Conservation (phyloP, 768 basidiomycete genomes). For the Calocybe cyanea region DNA sequence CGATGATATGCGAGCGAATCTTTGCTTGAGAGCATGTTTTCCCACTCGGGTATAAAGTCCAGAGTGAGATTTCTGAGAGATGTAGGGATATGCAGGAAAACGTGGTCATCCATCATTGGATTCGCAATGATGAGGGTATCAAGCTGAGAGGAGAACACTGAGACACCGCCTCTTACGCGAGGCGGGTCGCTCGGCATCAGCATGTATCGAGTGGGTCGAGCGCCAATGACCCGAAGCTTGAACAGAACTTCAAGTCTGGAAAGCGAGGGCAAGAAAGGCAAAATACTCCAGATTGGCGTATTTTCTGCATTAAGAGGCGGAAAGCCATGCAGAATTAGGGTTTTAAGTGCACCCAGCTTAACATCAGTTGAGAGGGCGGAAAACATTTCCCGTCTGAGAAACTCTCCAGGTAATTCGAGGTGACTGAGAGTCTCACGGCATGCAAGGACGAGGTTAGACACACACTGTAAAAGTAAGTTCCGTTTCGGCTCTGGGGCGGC, state of each 20-base stretch:
- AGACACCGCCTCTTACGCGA: neutral
- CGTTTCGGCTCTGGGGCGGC: slow-evolving; percentile 11
- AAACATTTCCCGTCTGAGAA: slow-evolving; percentile 5
- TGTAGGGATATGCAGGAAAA: slow-evolving; percentile 9
- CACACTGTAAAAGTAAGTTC: slow-evolving; percentile 7
- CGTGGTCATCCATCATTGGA: slow-evolving; percentile 9
- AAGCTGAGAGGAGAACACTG: slow-evolving; percentile 8
- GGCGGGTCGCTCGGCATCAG: slow-evolving; percentile 7
- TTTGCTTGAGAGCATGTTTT: slow-evolving; percentile 12
- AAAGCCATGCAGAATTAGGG: slow-evolving; percentile 11
- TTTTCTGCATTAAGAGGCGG: slow-evolving; percentile 9
- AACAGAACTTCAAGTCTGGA: slow-evolving; percentile 9
- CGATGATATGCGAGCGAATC: slow-evolving; percentile 14
- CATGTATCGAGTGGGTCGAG: slow-evolving; percentile 8
- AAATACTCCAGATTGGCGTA: slow-evolving; percentile 8
- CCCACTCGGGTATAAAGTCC: slow-evolving; percentile 17
- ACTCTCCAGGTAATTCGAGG: slow-evolving; percentile 16
- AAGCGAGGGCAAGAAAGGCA: slow-evolving; percentile 9
- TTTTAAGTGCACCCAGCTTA: slow-evolving; percentile 7
- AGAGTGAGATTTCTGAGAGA: slow-evolving; percentile 9
- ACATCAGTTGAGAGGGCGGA: neutral
- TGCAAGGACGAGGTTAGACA: slow-evolving; percentile 10
- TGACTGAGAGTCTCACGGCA: slow-evolving; percentile 8
- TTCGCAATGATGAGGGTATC: slow-evolving; percentile 10
- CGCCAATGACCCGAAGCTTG: slow-evolving; percentile 11